Percentiles rank a stretch among this genome's conserved stretches.
Evolutionary conservation across 352 stramenopile species (phyloP).

Genomic region (Pythium grandisporangium): DNA sequence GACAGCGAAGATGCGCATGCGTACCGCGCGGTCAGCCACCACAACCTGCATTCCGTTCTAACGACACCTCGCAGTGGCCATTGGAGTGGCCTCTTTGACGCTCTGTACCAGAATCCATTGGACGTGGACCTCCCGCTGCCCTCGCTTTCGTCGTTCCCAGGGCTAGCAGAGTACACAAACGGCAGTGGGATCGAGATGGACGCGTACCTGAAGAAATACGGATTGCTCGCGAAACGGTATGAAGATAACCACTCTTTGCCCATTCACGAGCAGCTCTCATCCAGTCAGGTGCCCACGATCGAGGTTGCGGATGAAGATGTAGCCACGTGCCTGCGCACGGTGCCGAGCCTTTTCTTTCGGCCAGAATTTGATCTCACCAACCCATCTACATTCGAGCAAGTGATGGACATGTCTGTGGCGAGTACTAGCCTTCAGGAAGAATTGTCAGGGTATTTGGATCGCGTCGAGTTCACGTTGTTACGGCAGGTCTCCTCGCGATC

Average conservation of each 20-base stretch:
- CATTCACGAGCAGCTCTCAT: constrained; percentile 77
- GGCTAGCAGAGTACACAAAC: too few species aligned
- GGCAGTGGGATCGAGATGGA: constrained; percentile 68
- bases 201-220: constrained; percentile 63
- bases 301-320: constrained; percentile 78
- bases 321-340: constrained; percentile 57
- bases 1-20: constrained; percentile 58
- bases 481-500: constrained; percentile 79
- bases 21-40: constrained; percentile 55
- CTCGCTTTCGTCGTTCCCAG: constrained; percentile 47
- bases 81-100: constrained; percentile 68
- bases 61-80: constrained; percentile 68
- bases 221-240: constrained; percentile 51
- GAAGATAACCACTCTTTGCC: constrained; percentile 70
- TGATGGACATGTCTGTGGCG: constrained; percentile 65
- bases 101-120: constrained; percentile 51
- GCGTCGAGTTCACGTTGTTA: constrained; percentile 78
- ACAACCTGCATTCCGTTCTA: constrained; percentile 83
- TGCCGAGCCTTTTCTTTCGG: constrained; percentile 78
- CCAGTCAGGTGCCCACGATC: constrained; percentile 73
- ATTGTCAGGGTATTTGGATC: constrained; percentile 75
- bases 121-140: constrained; percentile 56
- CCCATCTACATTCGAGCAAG: constrained; percentile 66
- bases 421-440: constrained; percentile 55
- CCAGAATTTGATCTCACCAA: constrained; percentile 70